Evolutionary conservation across 768 basidiomycete genomes (phyloP), one percentile per base, ranked within the genome.

Genomic region (Tulasnella calospora): DNA sequence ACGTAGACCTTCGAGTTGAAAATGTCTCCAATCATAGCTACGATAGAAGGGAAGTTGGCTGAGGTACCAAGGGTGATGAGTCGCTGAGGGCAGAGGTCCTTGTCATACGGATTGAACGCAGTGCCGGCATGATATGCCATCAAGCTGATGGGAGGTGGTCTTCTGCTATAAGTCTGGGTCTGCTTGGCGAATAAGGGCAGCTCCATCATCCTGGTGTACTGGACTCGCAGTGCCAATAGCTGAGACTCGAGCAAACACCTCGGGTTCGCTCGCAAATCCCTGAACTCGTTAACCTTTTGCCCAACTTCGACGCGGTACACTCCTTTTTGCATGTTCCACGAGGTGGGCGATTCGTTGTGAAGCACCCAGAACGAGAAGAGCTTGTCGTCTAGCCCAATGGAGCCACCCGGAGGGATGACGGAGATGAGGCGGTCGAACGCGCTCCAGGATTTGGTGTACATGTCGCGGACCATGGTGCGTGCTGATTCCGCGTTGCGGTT

Each of bases 371-470:
- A 95, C 79, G 92, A 92, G 84, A 95, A 95, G 1, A 95, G 88
- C 82, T 96, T 96, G 86, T 95, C 94, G 81, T 95, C 94, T 74
- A 95, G 89, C n/a, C 93, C 94, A 77, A 95, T 95, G 0, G 92
- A 93, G 9, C 94, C 94, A 13, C 94, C 94, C 0, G 94, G 94
- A n/a, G 94, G 93, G 0, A 95, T 93, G 79, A 95, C 94, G 6
- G 92, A 92, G 23, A 95, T 92, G 8, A 96, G 88, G 13, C 94
- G 90, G 83, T 95, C 94, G 81, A 96, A 95, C 1, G 94, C 94
- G 82, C 92, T 94, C 94, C 94, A 95, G 80, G 92, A 94, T 84
- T 95, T 95, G 35, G 93, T 94, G 82, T 95, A 95, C 92, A 94
- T 92, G 81, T 95, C 94, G 78, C 94, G 89, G 70, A 94, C 94